Conservation (phyloP, 192 early-diverging fungal species). For the Umbelopsis isabellina region DNA sequence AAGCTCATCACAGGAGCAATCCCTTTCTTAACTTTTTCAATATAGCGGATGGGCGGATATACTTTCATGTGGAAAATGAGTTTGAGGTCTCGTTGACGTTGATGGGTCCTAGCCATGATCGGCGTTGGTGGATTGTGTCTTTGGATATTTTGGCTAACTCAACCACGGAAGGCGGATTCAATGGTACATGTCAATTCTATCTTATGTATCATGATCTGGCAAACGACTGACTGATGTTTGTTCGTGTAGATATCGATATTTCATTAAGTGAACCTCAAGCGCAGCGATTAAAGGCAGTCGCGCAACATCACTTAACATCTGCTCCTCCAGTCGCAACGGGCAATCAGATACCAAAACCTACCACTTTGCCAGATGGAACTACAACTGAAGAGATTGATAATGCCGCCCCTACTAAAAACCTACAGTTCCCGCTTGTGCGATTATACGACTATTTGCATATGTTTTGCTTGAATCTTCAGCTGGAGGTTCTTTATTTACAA, state of each 20-base stretch:
- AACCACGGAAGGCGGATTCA: conserved; percentile 43
- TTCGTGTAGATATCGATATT: conserved; percentile 48
- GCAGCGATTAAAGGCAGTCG: conserved; percentile 46
- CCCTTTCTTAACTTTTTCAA: conserved; percentile 21
- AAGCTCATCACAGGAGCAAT: neutral
- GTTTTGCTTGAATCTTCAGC: conserved; percentile 64
- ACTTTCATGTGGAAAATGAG: conserved; percentile 73
- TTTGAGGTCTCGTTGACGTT: conserved; percentile 77
- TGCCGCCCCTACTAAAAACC: conserved; percentile 3
- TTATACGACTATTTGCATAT: conserved; percentile 78
- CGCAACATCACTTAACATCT: conserved; percentile 52
- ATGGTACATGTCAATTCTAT: neutral
- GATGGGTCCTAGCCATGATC: conserved; percentile 52
- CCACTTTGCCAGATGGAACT: neutral
- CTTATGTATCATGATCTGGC: neutral
- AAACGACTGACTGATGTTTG: neutral
- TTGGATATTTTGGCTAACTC: conserved; percentile 69
- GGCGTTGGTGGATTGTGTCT: conserved; percentile 75
- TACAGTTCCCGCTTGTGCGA: conserved; percentile 65
- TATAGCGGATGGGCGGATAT: conserved; percentile 68
- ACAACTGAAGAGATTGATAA: conserved; percentile 3
- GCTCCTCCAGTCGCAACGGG: conserved; percentile 11
- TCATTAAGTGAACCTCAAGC: conserved; percentile 57
- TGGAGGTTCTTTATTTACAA: conserved; percentile 73
- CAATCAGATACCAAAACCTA: conserved; percentile 10